Evolutionary conservation across 2,329 filamentous ascomycete species (phyloP).

Genomic region (Cladorrhinum sp.): DNA sequence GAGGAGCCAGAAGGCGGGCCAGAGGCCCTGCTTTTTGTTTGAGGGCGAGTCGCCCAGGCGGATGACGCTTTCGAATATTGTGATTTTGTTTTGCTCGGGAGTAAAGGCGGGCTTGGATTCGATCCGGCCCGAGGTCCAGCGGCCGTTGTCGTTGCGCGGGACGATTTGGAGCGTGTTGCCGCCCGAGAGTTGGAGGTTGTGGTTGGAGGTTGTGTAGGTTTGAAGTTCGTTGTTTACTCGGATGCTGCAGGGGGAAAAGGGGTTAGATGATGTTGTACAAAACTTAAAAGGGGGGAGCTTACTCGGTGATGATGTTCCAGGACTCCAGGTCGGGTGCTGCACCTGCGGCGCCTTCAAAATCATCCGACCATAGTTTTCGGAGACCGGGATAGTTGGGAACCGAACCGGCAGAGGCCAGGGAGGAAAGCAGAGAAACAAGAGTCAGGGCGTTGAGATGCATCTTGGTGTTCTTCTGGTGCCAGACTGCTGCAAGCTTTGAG

Average conservation of each 20-base stretch:
- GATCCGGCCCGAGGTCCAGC: slow-evolving; percentile 51
- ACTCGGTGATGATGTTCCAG: slow-evolving; percentile 42
- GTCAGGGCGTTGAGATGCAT: slow-evolving; percentile 21
- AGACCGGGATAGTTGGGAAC: slow-evolving; percentile 41
- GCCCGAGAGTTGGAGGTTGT: slow-evolving; percentile 51
- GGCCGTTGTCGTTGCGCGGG: slow-evolving; percentile 35
- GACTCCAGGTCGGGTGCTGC: slow-evolving; percentile 32
- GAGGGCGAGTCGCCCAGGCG: slow-evolving; percentile 41
- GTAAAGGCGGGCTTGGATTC: slow-evolving; percentile 47
- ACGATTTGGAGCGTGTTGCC: slow-evolving; percentile 50
- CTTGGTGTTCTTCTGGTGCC: too few relatives aligned
- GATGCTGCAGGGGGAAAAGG: slow-evolving; percentile 31
- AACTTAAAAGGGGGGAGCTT: neutral
- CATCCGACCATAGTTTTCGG: slow-evolving; percentile 42
- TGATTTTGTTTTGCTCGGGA: slow-evolving; percentile 38
- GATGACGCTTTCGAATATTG: slow-evolving; percentile 44
- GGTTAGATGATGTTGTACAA: neutral
- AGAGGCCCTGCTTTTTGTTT: slow-evolving; percentile 46
- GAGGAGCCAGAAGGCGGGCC: slow-evolving; percentile 54
- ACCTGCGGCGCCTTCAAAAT: slow-evolving; percentile 39
- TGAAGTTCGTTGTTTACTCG: slow-evolving; percentile 52
- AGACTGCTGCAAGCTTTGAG: slow-evolving; percentile 3
- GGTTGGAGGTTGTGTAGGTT: slow-evolving; percentile 44
- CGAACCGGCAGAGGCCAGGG: slow-evolving; percentile 35
- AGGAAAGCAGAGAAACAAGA: slow-evolving; percentile 30